These are phyloP conservation scores for Clonostachys sp. DNA, from an alignment of 2,329 filamentous ascomycete genomes.

Conservation along the genomic window DNA sequence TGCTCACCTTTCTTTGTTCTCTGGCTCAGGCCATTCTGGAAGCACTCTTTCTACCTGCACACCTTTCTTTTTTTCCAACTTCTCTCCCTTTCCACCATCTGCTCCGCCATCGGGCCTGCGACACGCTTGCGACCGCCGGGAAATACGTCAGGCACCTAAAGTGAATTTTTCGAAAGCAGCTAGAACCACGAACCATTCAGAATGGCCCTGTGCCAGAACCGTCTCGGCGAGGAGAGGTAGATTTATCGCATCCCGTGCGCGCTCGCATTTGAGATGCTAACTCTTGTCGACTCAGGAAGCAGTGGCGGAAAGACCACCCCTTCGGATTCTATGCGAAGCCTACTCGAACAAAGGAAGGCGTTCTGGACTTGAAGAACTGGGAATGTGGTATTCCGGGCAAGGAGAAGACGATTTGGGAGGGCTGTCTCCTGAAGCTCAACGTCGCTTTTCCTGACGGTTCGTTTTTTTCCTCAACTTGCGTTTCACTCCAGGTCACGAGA, in stretches of 20 bases:
- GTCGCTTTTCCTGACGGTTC: slow-evolving; percentile 89
- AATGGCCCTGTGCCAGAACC: slow-evolving; percentile 87
- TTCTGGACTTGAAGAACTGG: slow-evolving; percentile 91
- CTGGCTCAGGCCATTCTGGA: too few relatives aligned
- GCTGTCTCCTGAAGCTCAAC: slow-evolving; percentile 92
- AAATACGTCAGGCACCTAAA: too few relatives aligned
- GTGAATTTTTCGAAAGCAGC: background rate
- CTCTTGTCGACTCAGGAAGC: slow-evolving; percentile 58
- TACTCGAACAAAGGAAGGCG: slow-evolving; percentile 69
- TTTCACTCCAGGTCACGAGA: background rate
- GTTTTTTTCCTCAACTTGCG: slow-evolving; percentile 7
- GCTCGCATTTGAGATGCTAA: background rate
- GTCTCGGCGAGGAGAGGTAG: slow-evolving; percentile 82
- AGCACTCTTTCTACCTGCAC: too few relatives aligned
- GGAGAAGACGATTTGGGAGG: slow-evolving; percentile 95
- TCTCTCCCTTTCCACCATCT: too few relatives aligned
- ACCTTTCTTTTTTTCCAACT: too few relatives aligned
- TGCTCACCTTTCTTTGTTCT: too few relatives aligned
- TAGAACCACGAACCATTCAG: slow-evolving; percentile 5
- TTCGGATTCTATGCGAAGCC: slow-evolving; percentile 97
- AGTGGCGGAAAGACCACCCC: slow-evolving; percentile 94
- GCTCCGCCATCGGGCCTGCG: too few relatives aligned
- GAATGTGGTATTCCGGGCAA: slow-evolving; percentile 96
- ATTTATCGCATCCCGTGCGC: background rate
- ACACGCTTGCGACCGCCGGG: too few relatives aligned